phyloP scores from a whole-genome alignment of 2,329 filamentous ascomycete species.

The Magnaporthiopsis rhizophila region DNA sequence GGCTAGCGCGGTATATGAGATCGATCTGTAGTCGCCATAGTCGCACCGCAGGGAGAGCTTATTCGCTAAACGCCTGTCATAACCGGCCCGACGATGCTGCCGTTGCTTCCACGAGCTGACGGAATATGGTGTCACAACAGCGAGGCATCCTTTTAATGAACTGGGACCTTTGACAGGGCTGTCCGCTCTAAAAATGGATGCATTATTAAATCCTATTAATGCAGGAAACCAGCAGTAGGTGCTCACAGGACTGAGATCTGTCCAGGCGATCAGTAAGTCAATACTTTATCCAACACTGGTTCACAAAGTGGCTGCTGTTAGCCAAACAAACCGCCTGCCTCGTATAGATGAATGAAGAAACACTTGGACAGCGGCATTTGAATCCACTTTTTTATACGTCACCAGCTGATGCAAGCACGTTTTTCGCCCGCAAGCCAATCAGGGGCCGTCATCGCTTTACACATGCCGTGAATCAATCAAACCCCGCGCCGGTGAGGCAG shows the following conservation, averaged over 20 bases:
- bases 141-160: not conserved
- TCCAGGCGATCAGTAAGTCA: too few species aligned
- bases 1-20: too few species aligned
- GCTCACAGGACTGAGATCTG: too few species aligned
- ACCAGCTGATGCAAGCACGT: conserved; percentile 3
- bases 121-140: not conserved
- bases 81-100: not conserved
- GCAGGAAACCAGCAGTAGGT: too few species aligned
- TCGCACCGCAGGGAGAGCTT: not conserved
- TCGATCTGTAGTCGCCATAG: too few species aligned
- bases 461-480: not conserved
- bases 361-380: too few species aligned
- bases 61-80: not conserved
- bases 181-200: too few species aligned
- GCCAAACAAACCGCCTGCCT: not conserved
- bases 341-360: not conserved
- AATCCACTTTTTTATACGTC: conserved; percentile 3
- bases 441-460: not conserved
- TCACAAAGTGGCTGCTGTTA: not conserved
- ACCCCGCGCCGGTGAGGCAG: not conserved
- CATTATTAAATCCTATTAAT: too few species aligned
- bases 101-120: not conserved
- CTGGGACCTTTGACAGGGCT: too few species aligned
- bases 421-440: conserved; percentile 4
- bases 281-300: too few species aligned